Evolutionary conservation across 2,329 filamentous ascomycete genomes (phyloP).

Genomic region (Ophiocordyceps robertsii): DNA sequence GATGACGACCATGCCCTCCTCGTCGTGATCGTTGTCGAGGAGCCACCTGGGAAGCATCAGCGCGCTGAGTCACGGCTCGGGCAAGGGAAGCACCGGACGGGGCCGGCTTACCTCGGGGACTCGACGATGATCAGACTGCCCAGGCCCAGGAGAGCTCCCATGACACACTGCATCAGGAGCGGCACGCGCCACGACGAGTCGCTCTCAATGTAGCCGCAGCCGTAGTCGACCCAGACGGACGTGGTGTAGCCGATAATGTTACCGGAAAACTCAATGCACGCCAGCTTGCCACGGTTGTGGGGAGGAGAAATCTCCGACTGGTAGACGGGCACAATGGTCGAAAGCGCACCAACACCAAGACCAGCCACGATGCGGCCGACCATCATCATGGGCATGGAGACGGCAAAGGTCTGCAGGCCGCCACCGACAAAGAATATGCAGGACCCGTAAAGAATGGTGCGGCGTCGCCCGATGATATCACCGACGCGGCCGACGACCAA

Average conservation of each 20-base stretch:
- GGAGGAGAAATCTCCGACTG: conserved; percentile 93
- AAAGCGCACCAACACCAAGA: conserved; percentile 75
- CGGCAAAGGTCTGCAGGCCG: conserved; percentile 69
- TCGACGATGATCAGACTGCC: conserved; percentile 92
- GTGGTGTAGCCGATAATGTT: conserved; percentile 94
- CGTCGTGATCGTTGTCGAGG: conserved; percentile 92
- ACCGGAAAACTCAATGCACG: conserved; percentile 95
- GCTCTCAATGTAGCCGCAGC: conserved; percentile 78
- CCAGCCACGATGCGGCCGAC: conserved; percentile 72
- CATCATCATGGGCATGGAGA: conserved; percentile 81
- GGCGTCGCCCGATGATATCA: conserved; percentile 79
- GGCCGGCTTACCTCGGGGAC: conserved; percentile 60
- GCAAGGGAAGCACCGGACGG: not conserved
- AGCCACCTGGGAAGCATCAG: conserved; percentile 58
- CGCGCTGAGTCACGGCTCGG: not conserved
- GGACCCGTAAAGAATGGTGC: conserved; percentile 87
- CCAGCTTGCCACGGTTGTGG: conserved; percentile 88
- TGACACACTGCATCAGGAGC: conserved; percentile 82
- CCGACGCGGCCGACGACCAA: conserved; percentile 76
- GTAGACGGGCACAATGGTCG: conserved; percentile 86
- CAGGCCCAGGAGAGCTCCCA: conserved; percentile 73
- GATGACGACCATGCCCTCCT: conserved; percentile 96
- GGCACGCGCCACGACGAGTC: conserved; percentile 86
- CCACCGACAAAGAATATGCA: conserved; percentile 78
- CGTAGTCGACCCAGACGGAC: conserved; percentile 98